Evolutionary conservation across 2,329 filamentous ascomycete species (phyloP).

Genomic region (Xylariaceae sp.): DNA sequence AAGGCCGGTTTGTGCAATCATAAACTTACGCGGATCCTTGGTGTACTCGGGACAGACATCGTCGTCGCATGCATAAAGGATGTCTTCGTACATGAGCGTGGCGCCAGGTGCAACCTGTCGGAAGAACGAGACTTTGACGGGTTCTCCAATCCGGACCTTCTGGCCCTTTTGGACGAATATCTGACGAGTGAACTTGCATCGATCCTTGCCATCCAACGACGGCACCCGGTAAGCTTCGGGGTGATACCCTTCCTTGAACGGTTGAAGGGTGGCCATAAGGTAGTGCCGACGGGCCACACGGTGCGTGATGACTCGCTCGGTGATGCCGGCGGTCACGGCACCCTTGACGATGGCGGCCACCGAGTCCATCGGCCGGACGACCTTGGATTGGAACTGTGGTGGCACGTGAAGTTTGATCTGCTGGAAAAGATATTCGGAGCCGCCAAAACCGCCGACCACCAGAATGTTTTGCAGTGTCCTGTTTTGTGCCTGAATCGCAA

Average conservation of each 20-base stretch:
- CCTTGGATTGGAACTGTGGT: conserved; percentile 96
- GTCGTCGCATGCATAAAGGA: conserved; percentile 94
- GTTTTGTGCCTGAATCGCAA: conserved; percentile 97
- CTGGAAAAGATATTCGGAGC: conserved; percentile 97
- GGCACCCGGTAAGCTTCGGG: conserved; percentile 97
- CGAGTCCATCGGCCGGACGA: conserved; percentile 97
- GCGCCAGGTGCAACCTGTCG: conserved; percentile 94
- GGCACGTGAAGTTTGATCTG: conserved; percentile 98
- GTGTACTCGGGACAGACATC: conserved; percentile 98
- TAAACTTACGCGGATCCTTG: conserved; percentile 90
- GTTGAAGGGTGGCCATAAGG: conserved; percentile 97
- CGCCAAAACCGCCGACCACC: conserved; percentile 96
- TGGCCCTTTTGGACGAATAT: conserved; percentile 99
- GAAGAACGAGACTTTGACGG: conserved; percentile 98
- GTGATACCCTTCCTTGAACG: conserved; percentile 98
- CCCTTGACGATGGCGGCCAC: conserved; percentile 98
- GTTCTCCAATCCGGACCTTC: conserved; percentile 97
- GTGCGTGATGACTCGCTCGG: conserved; percentile 91
- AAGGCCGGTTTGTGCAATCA: neutral
- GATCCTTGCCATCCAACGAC: conserved; percentile 91
- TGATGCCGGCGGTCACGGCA: conserved; percentile 95
- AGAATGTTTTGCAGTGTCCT: conserved; percentile 89
- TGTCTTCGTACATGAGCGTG: conserved; percentile 98
- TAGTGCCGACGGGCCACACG: conserved; percentile 97
- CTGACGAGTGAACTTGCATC: conserved; percentile 97